Base-by-base conservation (phyloP, 331 rosid genomes). In the Quercus tomentella region DNA sequence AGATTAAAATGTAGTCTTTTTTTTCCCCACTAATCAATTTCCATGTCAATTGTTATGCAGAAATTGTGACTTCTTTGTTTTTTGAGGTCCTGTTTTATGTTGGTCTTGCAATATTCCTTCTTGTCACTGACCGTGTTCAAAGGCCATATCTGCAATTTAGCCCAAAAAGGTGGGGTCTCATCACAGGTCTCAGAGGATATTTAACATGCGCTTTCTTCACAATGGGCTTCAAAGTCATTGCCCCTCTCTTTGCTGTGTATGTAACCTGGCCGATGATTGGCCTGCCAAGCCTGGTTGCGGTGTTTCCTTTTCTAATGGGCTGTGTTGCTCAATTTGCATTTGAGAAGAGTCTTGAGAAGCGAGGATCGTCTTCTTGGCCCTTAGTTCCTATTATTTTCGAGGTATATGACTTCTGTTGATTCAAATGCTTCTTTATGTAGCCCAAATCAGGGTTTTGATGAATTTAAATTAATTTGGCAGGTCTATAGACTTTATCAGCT, bases 181-280 rank as follows among this genome's bases (percentile, higher is more conserved):
- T 95, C 73, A 95, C 98, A 26, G 98, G 98, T 83, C 91, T 95
- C 67, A 90, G 84, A 83, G 99, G 99, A 78, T 93, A 93, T 87
- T 63, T 95, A 76, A 51, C 82, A 69, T 78, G 96, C 18, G 90
- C 91, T 43, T 87, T 90, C 77, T 70, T 91, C 72, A 85, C 95
- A 52, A 77, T 43, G 61, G 96, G 97, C 51, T 87, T 95, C 81
- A 95, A 91, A 88, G 84, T 91, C 37, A 14, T 90, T 26, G 90
- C 84, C 56, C 98, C 97, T 67, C 63, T 93, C 74, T 33, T 87
- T 74, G 89, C 83, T 16, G 82, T 80, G 49, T 85, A 54, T 41
- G 88, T 82, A 65, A 87, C 91, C 67, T 95, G 91, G 94, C 91
- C 98, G 1, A 63, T 80, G 75, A 68, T 91, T 81, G 89, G 93